Base-by-base conservation (phyloP, 129 eudicot genomes). In the Artemisia annua region DNA sequence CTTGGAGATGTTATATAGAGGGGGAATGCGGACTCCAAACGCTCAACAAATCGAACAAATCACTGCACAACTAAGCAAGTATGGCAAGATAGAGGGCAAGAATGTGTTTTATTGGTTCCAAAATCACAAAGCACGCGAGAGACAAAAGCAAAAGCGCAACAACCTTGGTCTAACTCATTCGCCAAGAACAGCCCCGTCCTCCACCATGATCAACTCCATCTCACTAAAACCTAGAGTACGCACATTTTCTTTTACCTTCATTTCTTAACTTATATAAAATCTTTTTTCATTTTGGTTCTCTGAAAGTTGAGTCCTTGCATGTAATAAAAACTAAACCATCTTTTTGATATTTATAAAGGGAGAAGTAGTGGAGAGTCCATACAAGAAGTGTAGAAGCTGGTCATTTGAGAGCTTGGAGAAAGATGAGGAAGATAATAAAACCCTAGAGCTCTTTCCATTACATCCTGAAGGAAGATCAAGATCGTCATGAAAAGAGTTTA, bases 91-190 rank as follows among this genome's bases (percentile, higher is more conserved):
- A 7, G 96, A 93, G 77, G 98, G 98, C 55, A 93, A 93, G 72
- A 93, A 93, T 59, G 98, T 93, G 60, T 93, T 93, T 54, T 93
- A 93, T 69, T 93, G 98, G 98, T 93, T 93, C 52, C 98, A 93
- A 58, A 93, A 93, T 79, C 98, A 93, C 71, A 93, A 93, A 84
- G 98, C 98, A 39, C 88, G 98, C 10, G 95, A 87, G 70, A 75
- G 98, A 52, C 98, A 93, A 52, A 93, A 93, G 87, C 96, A 83
- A 54, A 92, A 92, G 83, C 96, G 98, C 53, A 85, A 67, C 78
- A 83, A 72, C 30, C 90, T 84, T 14, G 86, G 90, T 32, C 89
- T 88, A 3, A 67, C 58, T 65, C 92, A 82, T 18, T 77, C 86
- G 15, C 85, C 90, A 35, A 77, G 87, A 63, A 74, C 86, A 24